Evolutionary conservation across 2,329 filamentous ascomycete species (phyloP).

Genomic region (Ascochyta rabiei): DNA sequence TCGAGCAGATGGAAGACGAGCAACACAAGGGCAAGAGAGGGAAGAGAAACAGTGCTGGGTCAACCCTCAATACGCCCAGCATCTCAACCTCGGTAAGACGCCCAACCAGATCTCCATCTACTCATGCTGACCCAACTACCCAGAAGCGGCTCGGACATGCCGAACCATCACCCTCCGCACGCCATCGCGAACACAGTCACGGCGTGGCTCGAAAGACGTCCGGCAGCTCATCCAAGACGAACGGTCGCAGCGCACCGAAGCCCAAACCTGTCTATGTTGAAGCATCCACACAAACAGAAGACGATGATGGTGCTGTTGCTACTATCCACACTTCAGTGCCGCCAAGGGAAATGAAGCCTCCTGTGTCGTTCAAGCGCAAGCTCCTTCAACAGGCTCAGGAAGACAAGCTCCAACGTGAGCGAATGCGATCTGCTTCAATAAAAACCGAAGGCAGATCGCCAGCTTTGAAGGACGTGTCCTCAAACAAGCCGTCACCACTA

Average conservation of each 20-base stretch:
- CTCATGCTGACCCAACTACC: constrained; percentile 26
- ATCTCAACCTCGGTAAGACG: constrained; percentile 50
- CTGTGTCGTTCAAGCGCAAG: constrained; percentile 45
- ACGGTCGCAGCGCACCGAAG: constrained; percentile 33
- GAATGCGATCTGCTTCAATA: constrained; percentile 43
- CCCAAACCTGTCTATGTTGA: constrained; percentile 44
- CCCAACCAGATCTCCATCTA: constrained; percentile 17
- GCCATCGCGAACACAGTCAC: constrained; percentile 44
- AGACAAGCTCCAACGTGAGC: constrained; percentile 46
- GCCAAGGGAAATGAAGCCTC: constrained; percentile 34
- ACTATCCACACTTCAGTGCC: constrained; percentile 20
- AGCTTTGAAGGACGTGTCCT: constrained; percentile 40
- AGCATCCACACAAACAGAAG: constrained; percentile 43
- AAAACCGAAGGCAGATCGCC: constrained; percentile 44
- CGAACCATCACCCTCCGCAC: constrained; percentile 45
- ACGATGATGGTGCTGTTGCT: constrained; percentile 19
- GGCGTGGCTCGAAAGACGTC: constrained; percentile 45
- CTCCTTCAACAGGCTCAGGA: constrained; percentile 48
- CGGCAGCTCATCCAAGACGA: constrained; percentile 50
- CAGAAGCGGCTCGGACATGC: constrained; percentile 48
- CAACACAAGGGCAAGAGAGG: constrained; percentile 59
- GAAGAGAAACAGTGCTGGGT: constrained; percentile 63
- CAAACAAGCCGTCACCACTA: constrained; percentile 40
- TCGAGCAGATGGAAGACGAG: constrained; percentile 66
- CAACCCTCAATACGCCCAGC: constrained; percentile 58